phyloP scores from a whole-genome alignment of 1,284 basidiomycete species.

The Schizophyllum amplum region DNA sequence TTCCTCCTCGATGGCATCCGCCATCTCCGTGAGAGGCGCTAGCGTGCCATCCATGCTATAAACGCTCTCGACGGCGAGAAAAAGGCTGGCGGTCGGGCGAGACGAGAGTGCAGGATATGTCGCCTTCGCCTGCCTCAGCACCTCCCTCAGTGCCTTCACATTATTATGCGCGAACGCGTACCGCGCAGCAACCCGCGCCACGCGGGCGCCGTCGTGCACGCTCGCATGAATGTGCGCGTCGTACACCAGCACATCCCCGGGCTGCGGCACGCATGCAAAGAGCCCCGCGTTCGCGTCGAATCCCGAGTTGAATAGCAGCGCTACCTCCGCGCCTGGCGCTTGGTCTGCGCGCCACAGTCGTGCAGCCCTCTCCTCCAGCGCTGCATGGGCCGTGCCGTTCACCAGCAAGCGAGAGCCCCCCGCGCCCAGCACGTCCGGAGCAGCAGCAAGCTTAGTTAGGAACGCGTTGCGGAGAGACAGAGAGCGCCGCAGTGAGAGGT shows the following conservation, averaged over 20 bases:
- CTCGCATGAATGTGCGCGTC: conserved; percentile 91
- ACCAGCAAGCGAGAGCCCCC: conserved; percentile 87
- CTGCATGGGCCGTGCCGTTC: conserved; percentile 60
- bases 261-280: conserved; percentile 78
- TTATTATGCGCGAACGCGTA: conserved; percentile 71
- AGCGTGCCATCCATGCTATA: conserved; percentile 97
- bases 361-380: conserved; percentile 62
- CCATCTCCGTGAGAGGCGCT: conserved; percentile 65
- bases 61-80: conserved; percentile 82
- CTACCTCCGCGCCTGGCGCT: conserved; percentile 50
- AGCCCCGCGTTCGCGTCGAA: conserved; percentile 93
- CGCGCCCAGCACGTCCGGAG: conserved; percentile 73
- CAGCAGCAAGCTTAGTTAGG: conserved; percentile 40
- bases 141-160: conserved; percentile 36
- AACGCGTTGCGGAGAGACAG: conserved; percentile 47
- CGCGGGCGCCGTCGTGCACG: conserved; percentile 84
- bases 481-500: conserved; percentile 77
- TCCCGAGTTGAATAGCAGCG: conserved; percentile 90
- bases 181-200: conserved; percentile 42
- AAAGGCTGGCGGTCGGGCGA: conserved; percentile 29
- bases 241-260: conserved; percentile 72
- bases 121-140: conserved; percentile 24
- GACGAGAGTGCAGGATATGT: not conserved
- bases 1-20: conserved; percentile 46
- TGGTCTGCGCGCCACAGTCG: conserved; percentile 26